Evolutionary conservation across 345 rosid species (phyloP).

Genomic region (Eucalyptus grandis): DNA sequence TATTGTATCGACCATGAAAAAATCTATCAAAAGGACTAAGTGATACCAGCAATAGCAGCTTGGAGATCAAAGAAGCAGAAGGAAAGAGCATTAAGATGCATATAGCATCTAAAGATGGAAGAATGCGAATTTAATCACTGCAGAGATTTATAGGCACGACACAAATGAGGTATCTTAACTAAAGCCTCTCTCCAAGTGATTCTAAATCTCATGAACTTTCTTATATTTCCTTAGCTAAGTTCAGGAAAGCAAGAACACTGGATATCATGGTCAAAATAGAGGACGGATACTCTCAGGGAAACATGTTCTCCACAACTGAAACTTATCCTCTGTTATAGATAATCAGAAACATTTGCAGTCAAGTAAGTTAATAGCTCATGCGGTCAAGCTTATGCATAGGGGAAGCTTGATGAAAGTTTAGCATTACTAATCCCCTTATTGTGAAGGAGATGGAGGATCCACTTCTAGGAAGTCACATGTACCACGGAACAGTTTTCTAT

Average conservation of each 20-base stretch:
- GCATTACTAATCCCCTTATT: not conserved
- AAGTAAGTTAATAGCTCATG: not conserved
- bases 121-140: not conserved
- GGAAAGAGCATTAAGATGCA: not conserved
- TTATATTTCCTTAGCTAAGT: not conserved
- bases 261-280: not conserved
- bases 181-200: not conserved
- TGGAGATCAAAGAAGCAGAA: not conserved
- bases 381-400: not conserved
- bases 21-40: not conserved
- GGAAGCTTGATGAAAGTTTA: not conserved
- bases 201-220: not conserved
- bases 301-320: not conserved
- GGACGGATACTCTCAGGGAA: not conserved
- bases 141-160: not conserved
- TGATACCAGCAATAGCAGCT: not conserved
- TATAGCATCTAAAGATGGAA: not conserved
- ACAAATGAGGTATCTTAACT: not conserved
- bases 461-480: not conserved
- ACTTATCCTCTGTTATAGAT: not conserved
- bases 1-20: not conserved
- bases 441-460: not conserved
- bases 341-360: not conserved
- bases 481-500: not conserved
- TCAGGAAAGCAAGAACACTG: not conserved